A percentile compares a stretch with the other conserved stretches of the same genome.
Conservation (phyloP, 2,329 filamentous ascomycete species). For the Chrysoporthe cubensis region DNA sequence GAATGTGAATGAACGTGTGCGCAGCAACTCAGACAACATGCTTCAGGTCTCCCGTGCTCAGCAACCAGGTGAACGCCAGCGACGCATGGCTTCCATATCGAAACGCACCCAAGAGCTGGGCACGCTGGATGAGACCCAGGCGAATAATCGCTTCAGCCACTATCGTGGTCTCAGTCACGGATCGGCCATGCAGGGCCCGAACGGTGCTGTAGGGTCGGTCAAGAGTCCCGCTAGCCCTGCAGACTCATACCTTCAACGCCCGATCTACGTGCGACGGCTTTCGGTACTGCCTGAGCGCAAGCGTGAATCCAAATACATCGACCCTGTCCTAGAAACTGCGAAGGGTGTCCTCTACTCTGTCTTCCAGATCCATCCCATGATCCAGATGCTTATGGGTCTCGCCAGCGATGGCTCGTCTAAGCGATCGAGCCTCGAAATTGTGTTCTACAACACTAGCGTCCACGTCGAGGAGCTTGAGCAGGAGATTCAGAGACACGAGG, state of each 20-base stretch:
- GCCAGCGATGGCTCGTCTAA: constrained; percentile 64
- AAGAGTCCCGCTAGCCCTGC: constrained; percentile 64
- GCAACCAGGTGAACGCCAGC: constrained; percentile 56
- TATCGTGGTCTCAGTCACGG: constrained; percentile 69
- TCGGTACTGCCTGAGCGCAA: constrained; percentile 67
- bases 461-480: constrained; percentile 69
- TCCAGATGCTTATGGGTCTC: constrained; percentile 66
- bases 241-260: constrained; percentile 60
- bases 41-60: constrained; percentile 49
- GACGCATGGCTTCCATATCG: constrained; percentile 67
- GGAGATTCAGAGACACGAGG: constrained; percentile 66
- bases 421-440: constrained; percentile 66
- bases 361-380: constrained; percentile 70
- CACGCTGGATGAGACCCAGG: constrained; percentile 65
- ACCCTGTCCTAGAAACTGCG: constrained; percentile 66
- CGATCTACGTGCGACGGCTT: constrained; percentile 65
- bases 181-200: constrained; percentile 65
- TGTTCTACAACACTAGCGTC: constrained; percentile 69
- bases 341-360: constrained; percentile 70
- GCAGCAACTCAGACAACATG: constrained; percentile 68
- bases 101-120: constrained; percentile 64
- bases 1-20: constrained; percentile 68
- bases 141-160: constrained; percentile 68
- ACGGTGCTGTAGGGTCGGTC: constrained; percentile 41
- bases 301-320: constrained; percentile 63